Base-by-base conservation (phyloP, 768 basidiomycete genomes). In the Mycena crocata region DNA sequence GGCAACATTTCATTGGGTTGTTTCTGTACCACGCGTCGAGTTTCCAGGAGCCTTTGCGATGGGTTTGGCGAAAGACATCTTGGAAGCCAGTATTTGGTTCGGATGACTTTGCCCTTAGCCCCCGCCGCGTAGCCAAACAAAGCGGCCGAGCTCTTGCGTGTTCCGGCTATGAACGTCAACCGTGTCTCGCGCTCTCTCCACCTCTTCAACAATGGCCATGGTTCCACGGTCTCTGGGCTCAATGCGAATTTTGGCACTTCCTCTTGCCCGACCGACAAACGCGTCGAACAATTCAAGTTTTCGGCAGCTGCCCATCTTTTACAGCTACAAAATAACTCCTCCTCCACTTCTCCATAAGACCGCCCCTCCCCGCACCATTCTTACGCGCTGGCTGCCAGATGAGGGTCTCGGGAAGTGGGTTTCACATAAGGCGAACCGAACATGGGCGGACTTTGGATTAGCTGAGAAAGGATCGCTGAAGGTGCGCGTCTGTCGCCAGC, bases 231-330 rank as follows among this genome's bases (percentile, higher is more conserved):
- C 31, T 50, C 39, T 26, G 23, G 26, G 52, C 30, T 19, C 79
- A 23, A 77, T 85, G 77, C 85, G 85, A 58, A 84, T 86, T 67
- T 75, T 85, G 56, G 81, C 85, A 54, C 79, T 86, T n/a, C 85
- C 85, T 52, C 76, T 86, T 58, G 64, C 76, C 5, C 76, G 75
- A 24, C 63, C 71, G 49, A 7, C 31, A 19, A 46, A 44, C 62
- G 56, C 35, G n/a, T n/a, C n/a, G 24, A 55, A 64, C 26, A 67
- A 54, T 26, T 14, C 64, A 14, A 64, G 32, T 19, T 51, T 23
- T 23, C 19, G 49, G 12, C 34, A 68, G 57, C 67, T 77, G 35
- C 72, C 82, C 30, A 77, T 82, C 17, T 87, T 82, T 72, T 86
- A 87, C 68, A 81, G 82, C 56, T 81, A 76, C 57, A 74, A 74